Evolutionary conservation across 352 stramenopile species (phyloP).

Genomic region (Phytopythium mirpurense): DNA sequence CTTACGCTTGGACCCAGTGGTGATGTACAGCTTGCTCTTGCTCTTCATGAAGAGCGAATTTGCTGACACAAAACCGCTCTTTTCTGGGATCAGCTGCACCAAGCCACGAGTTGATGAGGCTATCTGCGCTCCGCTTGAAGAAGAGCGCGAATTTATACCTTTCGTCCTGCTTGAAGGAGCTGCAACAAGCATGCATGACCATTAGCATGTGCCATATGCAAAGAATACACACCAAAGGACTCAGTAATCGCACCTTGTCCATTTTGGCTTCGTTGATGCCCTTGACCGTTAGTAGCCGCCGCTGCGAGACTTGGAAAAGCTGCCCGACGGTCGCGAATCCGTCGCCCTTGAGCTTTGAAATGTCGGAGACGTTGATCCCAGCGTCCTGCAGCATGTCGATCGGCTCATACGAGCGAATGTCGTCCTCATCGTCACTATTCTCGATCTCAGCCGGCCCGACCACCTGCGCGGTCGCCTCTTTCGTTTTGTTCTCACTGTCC

Average conservation of each 20-base stretch:
- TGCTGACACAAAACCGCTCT: slow-evolving; percentile 68
- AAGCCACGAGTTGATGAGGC: background rate
- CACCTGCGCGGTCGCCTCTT: slow-evolving; percentile 17
- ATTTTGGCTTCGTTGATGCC: slow-evolving; percentile 88
- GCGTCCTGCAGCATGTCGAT: slow-evolving; percentile 74
- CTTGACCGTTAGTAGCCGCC: slow-evolving; percentile 69
- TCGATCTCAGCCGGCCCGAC: slow-evolving; percentile 20
- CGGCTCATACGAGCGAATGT: slow-evolving; percentile 54
- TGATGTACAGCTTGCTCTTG: slow-evolving; percentile 75
- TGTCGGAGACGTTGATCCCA: slow-evolving; percentile 71
- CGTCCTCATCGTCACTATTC: slow-evolving; percentile 55
- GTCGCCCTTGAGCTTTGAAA: slow-evolving; percentile 73
- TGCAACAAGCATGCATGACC: slow-evolving; percentile 7
- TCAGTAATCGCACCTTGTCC: slow-evolving; percentile 47
- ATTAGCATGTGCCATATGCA: background rate
- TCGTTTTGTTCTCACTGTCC: slow-evolving; percentile 19
- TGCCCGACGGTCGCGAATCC: slow-evolving; percentile 78
- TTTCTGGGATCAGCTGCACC: slow-evolving; percentile 58
- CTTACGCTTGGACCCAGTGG: slow-evolving; percentile 67
- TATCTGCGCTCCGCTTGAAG: background rate
- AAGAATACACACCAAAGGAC: background rate
- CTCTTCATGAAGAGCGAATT: slow-evolving; percentile 62
- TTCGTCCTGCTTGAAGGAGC: slow-evolving; percentile 70
- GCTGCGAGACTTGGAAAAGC: slow-evolving; percentile 74
- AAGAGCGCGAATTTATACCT: slow-evolving; percentile 22